Evolutionary conservation across 2,329 filamentous ascomycete genomes (phyloP).

Genomic region (Basipetospora chlamydospora): DNA sequence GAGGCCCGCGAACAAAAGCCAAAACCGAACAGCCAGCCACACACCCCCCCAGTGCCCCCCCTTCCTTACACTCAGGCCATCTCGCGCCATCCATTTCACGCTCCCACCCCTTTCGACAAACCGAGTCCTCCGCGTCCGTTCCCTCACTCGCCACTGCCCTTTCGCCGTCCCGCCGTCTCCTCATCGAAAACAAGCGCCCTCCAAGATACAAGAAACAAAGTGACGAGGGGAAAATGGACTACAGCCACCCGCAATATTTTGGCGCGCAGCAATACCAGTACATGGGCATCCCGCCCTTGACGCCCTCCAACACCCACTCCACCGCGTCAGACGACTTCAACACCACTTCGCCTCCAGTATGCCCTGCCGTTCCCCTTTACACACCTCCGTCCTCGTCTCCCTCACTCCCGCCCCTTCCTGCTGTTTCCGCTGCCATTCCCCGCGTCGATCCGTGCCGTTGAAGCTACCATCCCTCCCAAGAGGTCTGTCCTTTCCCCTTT

Average conservation of each 20-base stretch:
- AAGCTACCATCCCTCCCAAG: not conserved
- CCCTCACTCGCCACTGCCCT: too few relatives aligned
- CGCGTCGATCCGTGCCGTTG: slow-evolving; percentile 2
- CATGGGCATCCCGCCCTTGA: slow-evolving; percentile 38
- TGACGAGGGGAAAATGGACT: slow-evolving; percentile 44
- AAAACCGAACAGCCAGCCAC: too few relatives aligned
- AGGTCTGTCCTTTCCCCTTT: not conserved
- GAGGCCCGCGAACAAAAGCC: too few relatives aligned
- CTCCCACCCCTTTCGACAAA: too few relatives aligned
- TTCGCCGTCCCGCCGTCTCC: too few relatives aligned
- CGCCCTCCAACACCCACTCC: slow-evolving; percentile 40
- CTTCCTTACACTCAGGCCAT: too few relatives aligned
- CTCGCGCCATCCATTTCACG: too few relatives aligned
- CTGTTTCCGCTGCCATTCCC: slow-evolving; percentile 5
- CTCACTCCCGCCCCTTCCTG: slow-evolving; percentile 12
- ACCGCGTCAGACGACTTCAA: slow-evolving; percentile 39
- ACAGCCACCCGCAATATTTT: slow-evolving; percentile 33
- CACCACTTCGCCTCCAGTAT: slow-evolving; percentile 39
- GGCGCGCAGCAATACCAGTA: slow-evolving; percentile 34
- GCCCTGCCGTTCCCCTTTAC: slow-evolving; percentile 14
- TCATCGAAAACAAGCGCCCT: too few relatives aligned
- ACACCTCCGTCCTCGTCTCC: slow-evolving; percentile 10
- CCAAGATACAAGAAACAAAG: too few relatives aligned
- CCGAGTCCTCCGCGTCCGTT: too few relatives aligned
- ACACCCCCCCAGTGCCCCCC: too few relatives aligned